phyloP scores from a whole-genome alignment of 441 rosid species.

The Eugenia klotzschiana region DNA sequence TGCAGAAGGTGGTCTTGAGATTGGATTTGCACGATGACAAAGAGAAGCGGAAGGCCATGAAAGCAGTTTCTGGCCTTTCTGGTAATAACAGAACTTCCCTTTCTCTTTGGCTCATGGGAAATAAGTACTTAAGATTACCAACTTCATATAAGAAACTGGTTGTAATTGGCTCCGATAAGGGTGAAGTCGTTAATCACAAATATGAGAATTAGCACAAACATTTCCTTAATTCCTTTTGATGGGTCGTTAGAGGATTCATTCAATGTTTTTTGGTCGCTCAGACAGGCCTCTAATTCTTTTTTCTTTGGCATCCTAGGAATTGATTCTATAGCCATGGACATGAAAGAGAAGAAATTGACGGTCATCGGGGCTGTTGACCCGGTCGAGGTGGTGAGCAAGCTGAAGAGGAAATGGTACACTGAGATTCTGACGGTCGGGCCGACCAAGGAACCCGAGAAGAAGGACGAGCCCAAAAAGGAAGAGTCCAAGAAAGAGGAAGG shows the following conservation, averaged over 20 bases:
- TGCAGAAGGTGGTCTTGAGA: conserved; percentile 44
- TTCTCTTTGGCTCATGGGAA: not conserved
- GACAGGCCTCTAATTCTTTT: not conserved
- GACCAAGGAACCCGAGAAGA: conserved; percentile 35
- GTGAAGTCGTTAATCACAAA: not conserved
- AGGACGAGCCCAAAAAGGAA: conserved; percentile 16
- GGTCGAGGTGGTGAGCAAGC: conserved; percentile 21
- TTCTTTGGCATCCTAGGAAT: conserved; percentile 20
- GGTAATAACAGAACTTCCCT: conserved; percentile 10
- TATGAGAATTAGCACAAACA: not conserved
- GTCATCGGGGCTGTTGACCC: conserved; percentile 48
- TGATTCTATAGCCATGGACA: conserved; percentile 36
- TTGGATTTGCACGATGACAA: conserved; percentile 33
- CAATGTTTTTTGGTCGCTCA: not conserved
- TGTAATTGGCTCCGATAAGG: not conserved
- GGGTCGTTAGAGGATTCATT: not conserved
- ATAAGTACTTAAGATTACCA: not conserved
- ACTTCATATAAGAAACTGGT: not conserved
- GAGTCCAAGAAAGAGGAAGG: conserved; percentile 8
- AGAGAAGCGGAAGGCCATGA: conserved; percentile 43
- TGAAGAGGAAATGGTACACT: conserved; percentile 22
- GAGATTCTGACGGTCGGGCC: conserved; percentile 36
- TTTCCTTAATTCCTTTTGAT: not conserved
- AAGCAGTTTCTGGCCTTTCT: conserved; percentile 25
- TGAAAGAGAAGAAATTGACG: conserved; percentile 45